These are phyloP conservation scores for Aspergillus sp. DNA, from an alignment of 2,329 filamentous ascomycete genomes.

Conservation along the genomic window DNA sequence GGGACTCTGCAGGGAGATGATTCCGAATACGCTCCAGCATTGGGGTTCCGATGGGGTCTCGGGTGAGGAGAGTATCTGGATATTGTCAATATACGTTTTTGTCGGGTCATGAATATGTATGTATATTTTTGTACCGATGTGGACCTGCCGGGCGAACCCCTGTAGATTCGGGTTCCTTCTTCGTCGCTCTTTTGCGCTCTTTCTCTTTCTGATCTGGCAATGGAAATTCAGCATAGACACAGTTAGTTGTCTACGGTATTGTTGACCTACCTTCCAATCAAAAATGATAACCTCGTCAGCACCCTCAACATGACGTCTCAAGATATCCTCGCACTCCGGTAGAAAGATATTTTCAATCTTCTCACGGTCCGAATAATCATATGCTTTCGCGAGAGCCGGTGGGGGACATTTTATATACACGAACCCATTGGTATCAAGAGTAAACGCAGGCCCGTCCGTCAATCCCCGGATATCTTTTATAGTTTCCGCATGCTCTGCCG, in stretches of 20 bases:
- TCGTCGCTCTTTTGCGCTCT: slow-evolving; percentile 4
- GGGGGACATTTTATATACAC: background rate
- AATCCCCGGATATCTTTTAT: background rate
- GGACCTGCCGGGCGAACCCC: background rate
- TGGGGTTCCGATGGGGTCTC: background rate
- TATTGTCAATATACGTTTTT: background rate
- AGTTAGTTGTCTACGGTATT: background rate
- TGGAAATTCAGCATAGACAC: background rate
- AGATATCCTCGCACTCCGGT: background rate
- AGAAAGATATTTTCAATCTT: background rate
- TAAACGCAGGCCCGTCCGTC: background rate
- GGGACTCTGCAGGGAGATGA: background rate
- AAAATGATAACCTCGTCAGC: slow-evolving; percentile 4
- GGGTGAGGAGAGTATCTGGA: background rate
- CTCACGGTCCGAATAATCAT: background rate
- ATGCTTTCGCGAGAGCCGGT: background rate
- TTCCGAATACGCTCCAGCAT: slow-evolving; percentile 2
- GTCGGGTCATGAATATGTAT: too few species aligned
- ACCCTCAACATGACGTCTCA: background rate
- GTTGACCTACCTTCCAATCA: slow-evolving; percentile 1
- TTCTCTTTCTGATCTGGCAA: slow-evolving; percentile 2
- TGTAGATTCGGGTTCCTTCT: slow-evolving; percentile 3
- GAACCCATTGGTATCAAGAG: background rate
- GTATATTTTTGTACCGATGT: too few species aligned
- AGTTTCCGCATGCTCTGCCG: background rate